A percentile compares a stretch with the other conserved stretches of the same genome.
These are phyloP conservation scores for Aspergillus avenaceus DNA, from an alignment of 495 filamentous ascomycete genomes.

Conservation along the genomic window DNA sequence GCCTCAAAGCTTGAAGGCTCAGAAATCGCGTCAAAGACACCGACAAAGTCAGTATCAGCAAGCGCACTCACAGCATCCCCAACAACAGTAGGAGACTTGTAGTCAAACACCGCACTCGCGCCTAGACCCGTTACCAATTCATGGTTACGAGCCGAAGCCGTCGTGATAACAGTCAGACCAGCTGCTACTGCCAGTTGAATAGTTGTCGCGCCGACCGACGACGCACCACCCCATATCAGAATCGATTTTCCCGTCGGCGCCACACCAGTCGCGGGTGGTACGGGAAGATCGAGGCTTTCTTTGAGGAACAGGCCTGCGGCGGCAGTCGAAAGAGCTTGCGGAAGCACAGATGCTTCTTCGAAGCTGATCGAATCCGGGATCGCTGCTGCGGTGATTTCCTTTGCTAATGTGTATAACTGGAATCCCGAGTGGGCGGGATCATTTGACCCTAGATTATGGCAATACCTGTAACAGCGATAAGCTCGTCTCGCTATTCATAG, in stretches of 20 bases:
- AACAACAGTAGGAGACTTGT: slow-evolving; percentile 34
- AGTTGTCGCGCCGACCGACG: slow-evolving; percentile 52
- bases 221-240: slow-evolving; percentile 56
- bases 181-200: slow-evolving; percentile 59
- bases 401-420: slow-evolving; percentile 19
- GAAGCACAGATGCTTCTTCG: slow-evolving; percentile 29
- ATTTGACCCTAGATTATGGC: too few relatives aligned
- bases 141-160: slow-evolving; percentile 48
- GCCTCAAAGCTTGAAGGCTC: neutral
- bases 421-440: slow-evolving; percentile 11
- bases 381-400: neutral
- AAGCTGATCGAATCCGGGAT: slow-evolving; percentile 13
- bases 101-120: slow-evolving; percentile 53
- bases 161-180: slow-evolving; percentile 54
- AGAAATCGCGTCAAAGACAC: slow-evolving; percentile 17
- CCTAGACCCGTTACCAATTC: slow-evolving; percentile 48
- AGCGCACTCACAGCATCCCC: slow-evolving; percentile 15
- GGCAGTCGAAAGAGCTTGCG: slow-evolving; percentile 46
- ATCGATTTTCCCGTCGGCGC: slow-evolving; percentile 36
- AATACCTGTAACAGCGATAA: too few relatives aligned
- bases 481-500: too few relatives aligned
- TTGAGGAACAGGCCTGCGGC: slow-evolving; percentile 45
- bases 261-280: slow-evolving; percentile 18
- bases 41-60: slow-evolving; percentile 19
- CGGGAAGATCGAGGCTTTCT: slow-evolving; percentile 33